Percentiles rank a stretch among this genome's conserved stretches.
Evolutionary conservation across 208 protist species (phyloP).

Genomic region (Acanthamoeba polyphaga): DNA sequence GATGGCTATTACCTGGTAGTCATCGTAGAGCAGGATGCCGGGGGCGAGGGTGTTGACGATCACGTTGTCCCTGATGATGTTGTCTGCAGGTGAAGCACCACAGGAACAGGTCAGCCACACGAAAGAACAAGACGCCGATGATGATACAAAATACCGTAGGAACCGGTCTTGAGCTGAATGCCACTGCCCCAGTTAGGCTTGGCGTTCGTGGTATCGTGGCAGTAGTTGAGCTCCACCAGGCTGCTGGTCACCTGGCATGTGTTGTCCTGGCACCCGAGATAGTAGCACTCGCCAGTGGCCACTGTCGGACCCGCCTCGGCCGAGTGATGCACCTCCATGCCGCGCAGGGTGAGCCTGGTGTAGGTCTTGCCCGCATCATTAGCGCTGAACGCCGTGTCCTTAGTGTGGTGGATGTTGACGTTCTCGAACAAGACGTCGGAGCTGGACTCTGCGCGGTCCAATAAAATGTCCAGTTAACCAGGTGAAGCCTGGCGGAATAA

Average conservation of each 20-base stretch:
- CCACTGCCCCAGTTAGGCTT: neutral
- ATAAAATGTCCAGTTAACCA: neutral
- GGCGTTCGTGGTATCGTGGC: neutral
- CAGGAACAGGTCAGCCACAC: too few species aligned
- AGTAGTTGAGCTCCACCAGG: conserved; percentile 49
- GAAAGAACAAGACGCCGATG: neutral
- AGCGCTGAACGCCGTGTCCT: neutral
- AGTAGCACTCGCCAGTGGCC: neutral
- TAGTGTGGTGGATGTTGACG: neutral
- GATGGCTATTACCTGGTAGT: neutral
- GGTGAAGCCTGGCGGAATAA: too few species aligned
- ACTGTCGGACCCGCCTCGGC: neutral
- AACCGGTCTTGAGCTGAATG: conserved; percentile 11
- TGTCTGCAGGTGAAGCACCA: neutral
- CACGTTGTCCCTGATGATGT: conserved; percentile 4
- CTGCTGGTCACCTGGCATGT: neutral
- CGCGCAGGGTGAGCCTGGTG: neutral
- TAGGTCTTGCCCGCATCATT: neutral
- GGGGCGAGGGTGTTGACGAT: neutral
- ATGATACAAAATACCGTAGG: neutral
- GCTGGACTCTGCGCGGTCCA: neutral
- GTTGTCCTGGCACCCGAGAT: neutral
- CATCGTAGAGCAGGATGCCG: neutral
- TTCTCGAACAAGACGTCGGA: neutral
- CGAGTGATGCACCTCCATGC: conserved; percentile 20